Evolutionary conservation across 352 stramenopile genomes (phyloP).

Genomic region (Pythium dissotocum): DNA sequence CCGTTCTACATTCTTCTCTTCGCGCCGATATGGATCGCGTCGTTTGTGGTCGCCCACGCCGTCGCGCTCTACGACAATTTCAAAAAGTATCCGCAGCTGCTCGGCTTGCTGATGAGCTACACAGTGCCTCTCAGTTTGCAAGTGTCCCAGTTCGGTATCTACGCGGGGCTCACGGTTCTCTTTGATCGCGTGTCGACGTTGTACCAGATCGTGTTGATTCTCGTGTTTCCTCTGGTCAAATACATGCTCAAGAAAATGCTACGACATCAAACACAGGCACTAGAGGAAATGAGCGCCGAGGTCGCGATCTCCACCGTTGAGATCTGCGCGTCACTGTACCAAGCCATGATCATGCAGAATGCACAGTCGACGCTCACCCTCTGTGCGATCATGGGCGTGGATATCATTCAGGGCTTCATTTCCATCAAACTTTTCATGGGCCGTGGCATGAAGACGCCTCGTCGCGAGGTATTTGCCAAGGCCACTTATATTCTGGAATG

Average conservation of each 20-base stretch:
- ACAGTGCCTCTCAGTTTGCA: conserved; percentile 3
- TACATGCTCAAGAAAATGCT: conserved; percentile 17
- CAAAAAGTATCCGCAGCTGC: background rate
- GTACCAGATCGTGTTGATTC: conserved; percentile 13
- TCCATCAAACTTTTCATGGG: conserved; percentile 15
- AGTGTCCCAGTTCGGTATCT: conserved; percentile 6
- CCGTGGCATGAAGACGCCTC: background rate
- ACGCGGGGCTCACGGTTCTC: conserved; percentile 5
- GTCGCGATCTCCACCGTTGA: conserved; percentile 17
- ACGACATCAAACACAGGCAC: background rate
- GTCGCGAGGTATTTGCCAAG: background rate
- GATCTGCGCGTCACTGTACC: conserved; percentile 19
- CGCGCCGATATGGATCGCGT: background rate
- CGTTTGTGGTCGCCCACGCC: background rate
- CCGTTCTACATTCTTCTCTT: conserved; percentile 5
- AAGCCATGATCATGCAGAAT: conserved; percentile 22
- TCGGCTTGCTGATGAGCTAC: conserved; percentile 1
- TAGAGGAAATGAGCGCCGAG: conserved; percentile 13
- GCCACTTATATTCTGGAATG: background rate
- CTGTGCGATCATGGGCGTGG: conserved; percentile 13
- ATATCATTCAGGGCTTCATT: conserved; percentile 17
- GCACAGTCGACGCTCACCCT: conserved; percentile 1
- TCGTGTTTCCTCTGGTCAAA: conserved; percentile 18
- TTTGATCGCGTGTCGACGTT: conserved; percentile 5
- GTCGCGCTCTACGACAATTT: background rate